A percentile compares a stretch with the other conserved stretches of the same genome.
These are phyloP conservation scores for Aeschynomene evenia DNA, from an alignment of 306 rosid species.

Conservation along the genomic window DNA sequence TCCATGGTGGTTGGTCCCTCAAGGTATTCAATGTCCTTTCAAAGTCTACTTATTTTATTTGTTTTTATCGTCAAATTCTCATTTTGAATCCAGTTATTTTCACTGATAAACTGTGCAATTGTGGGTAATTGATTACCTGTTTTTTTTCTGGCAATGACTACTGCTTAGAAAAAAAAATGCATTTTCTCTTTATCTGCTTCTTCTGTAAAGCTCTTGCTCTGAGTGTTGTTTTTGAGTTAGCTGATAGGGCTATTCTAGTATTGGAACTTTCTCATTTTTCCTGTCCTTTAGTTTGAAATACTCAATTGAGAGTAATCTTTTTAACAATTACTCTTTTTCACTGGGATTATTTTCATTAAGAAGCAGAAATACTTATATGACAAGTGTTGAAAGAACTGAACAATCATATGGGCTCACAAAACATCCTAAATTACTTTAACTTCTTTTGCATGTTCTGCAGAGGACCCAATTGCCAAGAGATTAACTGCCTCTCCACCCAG, in stretches of 20 bases:
- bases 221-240: constrained; percentile 20
- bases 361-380: constrained; percentile 12
- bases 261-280: constrained; percentile 16
- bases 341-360: constrained; percentile 10
- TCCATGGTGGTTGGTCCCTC: constrained; percentile 95
- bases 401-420: constrained; percentile 21
- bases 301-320: not conserved
- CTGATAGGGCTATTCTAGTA: not conserved
- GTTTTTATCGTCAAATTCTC: not conserved
- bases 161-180: constrained; percentile 3
- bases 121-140: not conserved
- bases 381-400: constrained; percentile 18
- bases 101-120: constrained; percentile 13
- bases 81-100: constrained; percentile 3
- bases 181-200: not conserved
- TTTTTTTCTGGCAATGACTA: constrained; percentile 12
- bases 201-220: not conserved
- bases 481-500: constrained; percentile 55
- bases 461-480: constrained; percentile 83
- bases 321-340: not conserved
- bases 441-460: constrained; percentile 46
- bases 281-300: constrained; percentile 7
- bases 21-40: constrained; percentile 55
- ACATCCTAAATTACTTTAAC: constrained; percentile 13
- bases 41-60: not conserved